These are phyloP conservation scores for Carpinus fangiana DNA, from an alignment of 306 rosid species.

Conservation along the genomic window DNA sequence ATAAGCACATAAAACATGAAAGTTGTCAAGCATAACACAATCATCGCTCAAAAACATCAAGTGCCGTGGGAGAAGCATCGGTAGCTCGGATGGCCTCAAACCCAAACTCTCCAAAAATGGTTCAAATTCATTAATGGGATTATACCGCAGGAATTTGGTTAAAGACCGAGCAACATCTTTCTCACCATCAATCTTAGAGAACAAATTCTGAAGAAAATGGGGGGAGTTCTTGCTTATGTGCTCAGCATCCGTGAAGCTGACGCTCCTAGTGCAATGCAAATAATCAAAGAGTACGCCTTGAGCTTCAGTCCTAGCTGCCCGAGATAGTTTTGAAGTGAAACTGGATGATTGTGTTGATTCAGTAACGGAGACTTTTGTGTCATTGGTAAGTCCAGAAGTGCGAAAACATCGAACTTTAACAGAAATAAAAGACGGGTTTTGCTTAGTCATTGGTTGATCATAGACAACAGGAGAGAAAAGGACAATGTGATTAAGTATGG, in stretches of 20 bases:
- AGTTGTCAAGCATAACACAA: constrained; percentile 50
- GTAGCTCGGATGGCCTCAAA: constrained; percentile 47
- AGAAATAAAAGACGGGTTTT: constrained; percentile 29
- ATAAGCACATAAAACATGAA: constrained; percentile 48
- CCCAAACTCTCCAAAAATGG: constrained; percentile 85
- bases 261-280: constrained; percentile 59
- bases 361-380: constrained; percentile 10
- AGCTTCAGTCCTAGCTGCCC: constrained; percentile 40
- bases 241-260: constrained; percentile 63
- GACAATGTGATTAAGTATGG: constrained; percentile 25
- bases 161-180: constrained; percentile 44
- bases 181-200: constrained; percentile 35
- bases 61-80: constrained; percentile 43
- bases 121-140: constrained; percentile 83
- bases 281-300: constrained; percentile 58
- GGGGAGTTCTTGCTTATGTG: constrained; percentile 73
- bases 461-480: constrained; percentile 22
- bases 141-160: constrained; percentile 48
- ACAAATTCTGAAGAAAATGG: constrained; percentile 45
- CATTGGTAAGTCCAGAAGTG: constrained; percentile 20
- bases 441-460: constrained; percentile 23
- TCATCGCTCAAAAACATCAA: constrained; percentile 62
- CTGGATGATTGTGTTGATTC: constrained; percentile 17
- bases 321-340: constrained; percentile 33
- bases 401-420: constrained; percentile 28